Conservation (phyloP, 768 basidiomycete species). For the Lanmaoa rubissima region DNA sequence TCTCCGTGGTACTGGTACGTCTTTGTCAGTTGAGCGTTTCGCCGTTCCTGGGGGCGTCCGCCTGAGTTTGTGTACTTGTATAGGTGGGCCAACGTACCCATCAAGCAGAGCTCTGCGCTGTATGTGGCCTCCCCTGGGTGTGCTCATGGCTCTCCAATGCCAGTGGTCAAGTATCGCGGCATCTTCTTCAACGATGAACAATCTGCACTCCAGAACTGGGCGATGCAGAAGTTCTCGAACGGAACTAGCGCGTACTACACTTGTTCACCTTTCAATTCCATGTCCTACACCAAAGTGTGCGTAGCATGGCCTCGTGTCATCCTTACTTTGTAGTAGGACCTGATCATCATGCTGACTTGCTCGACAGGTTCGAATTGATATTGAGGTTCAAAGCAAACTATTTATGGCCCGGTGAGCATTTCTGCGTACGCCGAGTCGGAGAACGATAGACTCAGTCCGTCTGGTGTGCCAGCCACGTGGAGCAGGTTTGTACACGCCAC, state of each 20-base stretch:
- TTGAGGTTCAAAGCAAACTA: neutral
- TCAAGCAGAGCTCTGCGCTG: neutral
- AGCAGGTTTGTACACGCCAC: neutral
- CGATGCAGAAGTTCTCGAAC: neutral
- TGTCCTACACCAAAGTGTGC: neutral
- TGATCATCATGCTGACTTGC: neutral
- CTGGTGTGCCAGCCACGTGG: constrained; percentile 19
- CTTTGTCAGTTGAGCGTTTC: too few species aligned
- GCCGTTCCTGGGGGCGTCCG: neutral
- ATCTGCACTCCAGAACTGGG: neutral
- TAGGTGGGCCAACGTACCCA: neutral
- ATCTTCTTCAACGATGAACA: constrained; percentile 13
- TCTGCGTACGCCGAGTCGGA: constrained; percentile 8
- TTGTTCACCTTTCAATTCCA: neutral
- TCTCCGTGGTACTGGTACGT: constrained; percentile 2
- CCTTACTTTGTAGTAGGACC: neutral
- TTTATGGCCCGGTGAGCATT: constrained; percentile 4
- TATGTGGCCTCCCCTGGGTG: neutral
- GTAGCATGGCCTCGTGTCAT: neutral
- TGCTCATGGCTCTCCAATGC: constrained; percentile 33
- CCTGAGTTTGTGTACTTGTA: neutral
- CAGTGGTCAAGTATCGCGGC: constrained; percentile 68
- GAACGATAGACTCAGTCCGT: neutral
- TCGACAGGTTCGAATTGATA: neutral
- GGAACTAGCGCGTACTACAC: neutral